Evolutionary conservation across 441 rosid genomes (phyloP).

Genomic region (Codiaeum variegatum): DNA sequence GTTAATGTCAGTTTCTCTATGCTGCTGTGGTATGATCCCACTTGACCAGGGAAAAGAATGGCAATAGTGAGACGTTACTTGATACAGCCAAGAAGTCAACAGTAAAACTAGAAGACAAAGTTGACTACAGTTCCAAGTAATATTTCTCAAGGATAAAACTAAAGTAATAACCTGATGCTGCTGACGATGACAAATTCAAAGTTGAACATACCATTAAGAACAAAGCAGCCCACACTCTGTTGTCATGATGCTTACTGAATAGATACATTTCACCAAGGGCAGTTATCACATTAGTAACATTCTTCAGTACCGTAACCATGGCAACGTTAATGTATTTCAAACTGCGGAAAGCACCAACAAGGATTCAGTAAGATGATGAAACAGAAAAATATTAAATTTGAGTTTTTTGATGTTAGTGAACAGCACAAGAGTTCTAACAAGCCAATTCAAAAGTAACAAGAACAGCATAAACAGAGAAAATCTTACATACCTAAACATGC

Average conservation of each 20-base stretch:
- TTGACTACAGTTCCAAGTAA: background rate
- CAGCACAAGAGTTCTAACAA: background rate
- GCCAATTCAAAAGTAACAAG: background rate
- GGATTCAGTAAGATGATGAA: background rate
- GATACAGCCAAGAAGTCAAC: constrained; percentile 7
- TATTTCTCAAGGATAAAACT: background rate
- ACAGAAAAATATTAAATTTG: constrained; percentile 3
- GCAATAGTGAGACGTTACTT: background rate
- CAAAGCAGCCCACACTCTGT: constrained; percentile 94
- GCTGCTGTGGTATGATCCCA: background rate
- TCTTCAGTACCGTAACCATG: constrained; percentile 98
- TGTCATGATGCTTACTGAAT: constrained; percentile 84
- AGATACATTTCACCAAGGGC: constrained; percentile 96
- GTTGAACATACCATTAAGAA: constrained; percentile 77
- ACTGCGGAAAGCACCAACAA: constrained; percentile 42
- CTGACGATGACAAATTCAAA: background rate
- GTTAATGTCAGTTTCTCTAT: background rate
- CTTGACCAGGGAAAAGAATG: background rate
- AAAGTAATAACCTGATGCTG: background rate
- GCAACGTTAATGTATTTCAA: constrained; percentile 94
- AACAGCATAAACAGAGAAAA: background rate
- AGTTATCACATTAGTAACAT: constrained; percentile 94
- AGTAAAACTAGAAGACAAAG: background rate
- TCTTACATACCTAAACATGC: constrained; percentile 88
- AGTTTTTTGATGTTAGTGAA: background rate